Evolutionary conservation across 148 eudicot species (phyloP), one percentile per base, ranked within the genome.

Genomic region (Linanthus parryae): DNA sequence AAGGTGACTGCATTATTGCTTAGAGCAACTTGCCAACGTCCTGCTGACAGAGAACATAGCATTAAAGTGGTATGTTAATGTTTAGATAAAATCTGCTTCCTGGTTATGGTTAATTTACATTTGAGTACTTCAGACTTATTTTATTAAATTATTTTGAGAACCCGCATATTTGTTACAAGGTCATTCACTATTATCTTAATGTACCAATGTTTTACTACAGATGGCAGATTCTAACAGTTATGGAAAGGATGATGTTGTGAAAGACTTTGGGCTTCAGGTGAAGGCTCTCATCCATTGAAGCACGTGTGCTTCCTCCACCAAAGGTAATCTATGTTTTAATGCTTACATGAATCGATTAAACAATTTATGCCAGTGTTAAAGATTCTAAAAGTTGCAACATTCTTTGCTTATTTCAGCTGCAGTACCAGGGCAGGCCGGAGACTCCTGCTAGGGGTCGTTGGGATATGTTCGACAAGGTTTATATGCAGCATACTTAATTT

Each of bases 401-500:
- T 3, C 21, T 8, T 6, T 36, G 28, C 40, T 22, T 15, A 27
- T 3, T 58, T 8, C 69, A 92, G 96, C 76, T 92, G 2, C 65
- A 65, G 62, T 92, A 92, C 56, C 80, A 81, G 41, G 83, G 63
- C 8, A 54, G 67, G 2, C 54, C 24, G 28, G 81, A 81, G 40
- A 21, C 53, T 20, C 98, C 98, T 5, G 57, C 60, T 1, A 80
- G 76, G 12, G 98, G 98, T 0, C 70, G 63, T 15, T 92, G 98
- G 98, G 87, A 92, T 40, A 92, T 87, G 98, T 87, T 87, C 0
- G 53, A 75, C 12, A 81, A 77, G 88, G 98, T 92, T 3, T n/a
- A n/a, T n/a, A n/a, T n/a, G n/a, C n/a, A n/a, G n/a, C n/a, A 42
- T 8, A 44, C 26, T 24, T 2, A 29, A 43, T 27, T 1, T 18